phyloP scores from a whole-genome alignment of 495 filamentous ascomycete species.

The Corynascus novoguineensis region DNA sequence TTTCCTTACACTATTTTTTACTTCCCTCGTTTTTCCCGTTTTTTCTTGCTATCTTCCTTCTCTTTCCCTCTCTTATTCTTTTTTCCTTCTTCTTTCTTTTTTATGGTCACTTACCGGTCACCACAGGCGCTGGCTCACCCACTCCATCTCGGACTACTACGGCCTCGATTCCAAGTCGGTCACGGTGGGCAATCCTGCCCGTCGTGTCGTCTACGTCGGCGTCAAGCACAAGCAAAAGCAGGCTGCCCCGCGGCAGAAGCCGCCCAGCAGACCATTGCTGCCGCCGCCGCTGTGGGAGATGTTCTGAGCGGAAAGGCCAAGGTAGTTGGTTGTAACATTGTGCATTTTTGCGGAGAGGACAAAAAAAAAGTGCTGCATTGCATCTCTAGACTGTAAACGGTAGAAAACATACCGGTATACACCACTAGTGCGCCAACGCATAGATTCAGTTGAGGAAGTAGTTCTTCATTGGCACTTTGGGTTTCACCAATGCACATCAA shows the following conservation, averaged over 20 bases:
- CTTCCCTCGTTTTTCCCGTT: neutral
- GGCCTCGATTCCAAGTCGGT: slow-evolving; percentile 80
- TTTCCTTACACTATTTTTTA: neutral
- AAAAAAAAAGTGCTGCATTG: neutral
- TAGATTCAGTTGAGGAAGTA: no score
- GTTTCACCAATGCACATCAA: no score
- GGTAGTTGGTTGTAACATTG: neutral
- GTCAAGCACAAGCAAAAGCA: slow-evolving; percentile 47
- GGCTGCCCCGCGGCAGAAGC: slow-evolving; percentile 4
- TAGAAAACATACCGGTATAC: no score
- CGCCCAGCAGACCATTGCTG: slow-evolving; percentile 12
- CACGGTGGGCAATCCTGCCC: slow-evolving; percentile 66
- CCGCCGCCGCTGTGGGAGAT: slow-evolving; percentile 34
- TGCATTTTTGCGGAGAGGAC: neutral
- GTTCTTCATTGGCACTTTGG: no score
- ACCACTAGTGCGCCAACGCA: neutral
- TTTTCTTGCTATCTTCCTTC: slow-evolving; percentile 6
- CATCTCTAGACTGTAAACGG: slow-evolving; percentile 5
- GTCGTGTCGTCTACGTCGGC: slow-evolving; percentile 86
- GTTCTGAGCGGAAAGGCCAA: slow-evolving; percentile 16
- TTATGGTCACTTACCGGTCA: neutral
- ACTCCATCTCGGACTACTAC: slow-evolving; percentile 89
- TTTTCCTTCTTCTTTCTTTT: neutral
- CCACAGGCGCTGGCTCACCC: slow-evolving; percentile 81
- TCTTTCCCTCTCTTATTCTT: neutral